A percentile compares a stretch with the other conserved stretches of the same genome.
Conservation (phyloP, 805 yeast genomes). For the Cyberlindnera maritima region DNA sequence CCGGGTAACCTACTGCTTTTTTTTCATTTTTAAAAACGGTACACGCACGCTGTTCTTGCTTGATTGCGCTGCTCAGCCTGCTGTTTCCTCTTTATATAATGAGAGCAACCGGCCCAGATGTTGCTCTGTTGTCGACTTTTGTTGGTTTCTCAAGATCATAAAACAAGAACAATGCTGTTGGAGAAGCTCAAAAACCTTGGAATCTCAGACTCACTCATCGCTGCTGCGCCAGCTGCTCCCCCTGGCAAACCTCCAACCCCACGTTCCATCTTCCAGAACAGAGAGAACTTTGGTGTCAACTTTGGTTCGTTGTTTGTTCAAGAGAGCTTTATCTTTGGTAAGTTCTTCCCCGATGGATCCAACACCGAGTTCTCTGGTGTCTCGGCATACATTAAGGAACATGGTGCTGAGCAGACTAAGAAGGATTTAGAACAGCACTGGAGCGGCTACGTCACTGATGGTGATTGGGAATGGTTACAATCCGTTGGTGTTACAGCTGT, state of each 20-base stretch:
- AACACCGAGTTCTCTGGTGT: constrained; percentile 76
- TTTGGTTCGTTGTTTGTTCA: constrained; percentile 77
- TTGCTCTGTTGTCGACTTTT: too few species aligned
- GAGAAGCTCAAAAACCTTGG: constrained; percentile 7
- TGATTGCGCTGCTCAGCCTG: too few species aligned
- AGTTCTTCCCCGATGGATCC: constrained; percentile 56
- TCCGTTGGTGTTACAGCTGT: constrained; percentile 71
- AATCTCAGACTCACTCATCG: not conserved
- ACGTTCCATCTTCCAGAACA: constrained; percentile 51
- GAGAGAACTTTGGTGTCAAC: constrained; percentile 80
- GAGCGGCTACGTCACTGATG: constrained; percentile 54
- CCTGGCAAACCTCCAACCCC: constrained; percentile 33
- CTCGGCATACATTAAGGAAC: constrained; percentile 40
- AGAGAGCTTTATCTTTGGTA: constrained; percentile 75
- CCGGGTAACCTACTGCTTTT: too few species aligned
- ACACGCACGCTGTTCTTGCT: too few species aligned
- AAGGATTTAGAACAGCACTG: constrained; percentile 62
- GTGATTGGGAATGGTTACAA: constrained; percentile 78
- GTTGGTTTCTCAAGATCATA: not conserved
- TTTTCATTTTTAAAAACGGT: too few species aligned
- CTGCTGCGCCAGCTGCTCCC: constrained; percentile 9
- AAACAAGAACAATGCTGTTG: constrained; percentile 1
- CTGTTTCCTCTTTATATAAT: too few species aligned
- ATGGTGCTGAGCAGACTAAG: constrained; percentile 55
- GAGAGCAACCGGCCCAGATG: too few species aligned